These are phyloP conservation scores for Rasamsonia emersonii DNA, from an alignment of 2,329 filamentous ascomycete genomes.

Conservation along the genomic window DNA sequence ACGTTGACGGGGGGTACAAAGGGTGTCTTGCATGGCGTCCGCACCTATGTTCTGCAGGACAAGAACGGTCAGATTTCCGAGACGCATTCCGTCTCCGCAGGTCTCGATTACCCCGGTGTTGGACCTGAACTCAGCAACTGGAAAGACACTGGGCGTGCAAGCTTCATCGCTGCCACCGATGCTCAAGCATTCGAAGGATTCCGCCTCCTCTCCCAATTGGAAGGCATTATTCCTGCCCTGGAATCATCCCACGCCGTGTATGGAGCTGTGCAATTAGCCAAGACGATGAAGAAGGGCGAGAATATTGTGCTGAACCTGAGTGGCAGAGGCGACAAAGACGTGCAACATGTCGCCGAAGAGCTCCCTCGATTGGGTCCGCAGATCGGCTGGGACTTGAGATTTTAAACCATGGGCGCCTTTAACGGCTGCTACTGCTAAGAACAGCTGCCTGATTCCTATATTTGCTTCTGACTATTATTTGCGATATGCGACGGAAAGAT, in stretches of 20 bases:
- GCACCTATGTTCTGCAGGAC: conserved; percentile 92
- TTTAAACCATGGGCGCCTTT: conserved; percentile 6
- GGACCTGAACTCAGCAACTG: conserved; percentile 84
- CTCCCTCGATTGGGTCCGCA: conserved; percentile 77
- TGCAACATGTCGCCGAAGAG: conserved; percentile 95
- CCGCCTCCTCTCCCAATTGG: conserved; percentile 71
- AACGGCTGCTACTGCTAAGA: too few species aligned
- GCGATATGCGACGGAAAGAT: too few species aligned
- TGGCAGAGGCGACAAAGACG: conserved; percentile 94
- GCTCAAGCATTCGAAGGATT: conserved; percentile 84
- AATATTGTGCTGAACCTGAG: conserved; percentile 91
- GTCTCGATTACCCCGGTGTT: conserved; percentile 93
- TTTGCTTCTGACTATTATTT: too few species aligned
- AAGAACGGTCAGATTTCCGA: conserved; percentile 86
- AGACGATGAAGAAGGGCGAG: conserved; percentile 80
- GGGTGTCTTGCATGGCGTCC: conserved; percentile 90
- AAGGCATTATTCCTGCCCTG: conserved; percentile 94
- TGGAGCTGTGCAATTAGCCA: conserved; percentile 81
- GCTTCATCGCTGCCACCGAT: conserved; percentile 86
- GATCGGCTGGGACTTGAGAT: conserved; percentile 59
- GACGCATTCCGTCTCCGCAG: conserved; percentile 93
- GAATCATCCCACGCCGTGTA: conserved; percentile 91
- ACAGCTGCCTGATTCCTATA: too few species aligned
- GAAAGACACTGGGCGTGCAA: conserved; percentile 83
- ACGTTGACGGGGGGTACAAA: conserved; percentile 80